A percentile compares a stretch with the other conserved stretches of the same genome.
phyloP scores from a whole-genome alignment of 345 rosid species.

The Combretum micranthum region DNA sequence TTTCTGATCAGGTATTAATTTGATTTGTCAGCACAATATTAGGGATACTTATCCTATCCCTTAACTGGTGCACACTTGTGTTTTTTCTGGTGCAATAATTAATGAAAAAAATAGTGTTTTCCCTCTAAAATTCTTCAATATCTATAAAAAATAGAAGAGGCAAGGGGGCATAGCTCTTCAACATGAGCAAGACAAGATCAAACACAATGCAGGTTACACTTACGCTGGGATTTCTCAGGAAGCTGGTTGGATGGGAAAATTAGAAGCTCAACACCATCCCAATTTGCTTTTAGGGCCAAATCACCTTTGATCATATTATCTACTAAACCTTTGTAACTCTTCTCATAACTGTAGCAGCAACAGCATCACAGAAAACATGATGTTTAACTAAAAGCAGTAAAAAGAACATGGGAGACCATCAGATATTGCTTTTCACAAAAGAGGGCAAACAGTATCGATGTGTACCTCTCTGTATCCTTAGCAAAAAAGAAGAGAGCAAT shows the following conservation, averaged over 20 bases:
- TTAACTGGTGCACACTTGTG: too few relatives aligned
- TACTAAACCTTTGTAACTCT: conserved; percentile 63
- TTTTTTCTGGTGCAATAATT: too few relatives aligned
- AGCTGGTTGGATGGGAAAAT: conserved; percentile 86
- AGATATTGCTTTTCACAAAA: background rate
- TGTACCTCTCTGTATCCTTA: conserved; percentile 73
- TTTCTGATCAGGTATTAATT: too few relatives aligned
- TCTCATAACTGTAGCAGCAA: conserved; percentile 59
- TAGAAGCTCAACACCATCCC: conserved; percentile 68
- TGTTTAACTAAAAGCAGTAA: conserved; percentile 6
- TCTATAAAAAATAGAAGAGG: too few relatives aligned
- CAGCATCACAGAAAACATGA: conserved; percentile 4
- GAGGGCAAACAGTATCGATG: background rate
- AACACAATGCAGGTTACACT: conserved; percentile 21
- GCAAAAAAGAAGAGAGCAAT: conserved; percentile 98
- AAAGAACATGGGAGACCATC: background rate
- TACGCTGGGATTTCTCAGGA: conserved; percentile 84
- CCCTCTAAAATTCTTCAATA: too few relatives aligned
- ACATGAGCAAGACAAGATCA: background rate
- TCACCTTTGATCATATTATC: conserved; percentile 77
- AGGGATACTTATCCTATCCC: too few relatives aligned
- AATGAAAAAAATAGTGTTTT: too few relatives aligned
- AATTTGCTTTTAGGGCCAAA: conserved; percentile 75
- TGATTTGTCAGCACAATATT: too few relatives aligned
- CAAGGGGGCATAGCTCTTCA: too few relatives aligned